Conservation (phyloP, 2,329 filamentous ascomycete species). For the Exophiala alcalophila region DNA sequence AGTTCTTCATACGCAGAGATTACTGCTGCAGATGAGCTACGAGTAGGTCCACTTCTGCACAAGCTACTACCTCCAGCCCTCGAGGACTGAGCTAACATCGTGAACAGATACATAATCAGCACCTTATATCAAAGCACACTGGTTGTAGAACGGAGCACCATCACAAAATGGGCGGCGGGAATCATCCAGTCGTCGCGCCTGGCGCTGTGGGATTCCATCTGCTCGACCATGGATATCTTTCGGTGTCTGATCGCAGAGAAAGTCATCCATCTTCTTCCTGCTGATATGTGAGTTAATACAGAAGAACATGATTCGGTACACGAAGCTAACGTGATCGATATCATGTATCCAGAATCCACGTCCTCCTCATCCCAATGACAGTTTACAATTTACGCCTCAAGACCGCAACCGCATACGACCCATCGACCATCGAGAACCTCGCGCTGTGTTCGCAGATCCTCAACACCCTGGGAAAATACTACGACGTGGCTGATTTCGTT, state of each 20-base stretch:
- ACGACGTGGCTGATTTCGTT: neutral
- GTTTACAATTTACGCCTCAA: neutral
- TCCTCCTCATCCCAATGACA: neutral
- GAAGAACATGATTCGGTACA: too few species aligned
- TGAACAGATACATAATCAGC: too few species aligned
- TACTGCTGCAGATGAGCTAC: neutral
- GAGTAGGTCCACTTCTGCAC: neutral
- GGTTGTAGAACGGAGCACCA: slow-evolving; percentile 1
- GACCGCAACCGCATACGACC: neutral
- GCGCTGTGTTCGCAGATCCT: neutral
- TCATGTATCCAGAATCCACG: neutral
- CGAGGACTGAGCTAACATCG: slow-evolving; percentile 2
- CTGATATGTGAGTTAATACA: too few species aligned
- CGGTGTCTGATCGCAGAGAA: neutral
- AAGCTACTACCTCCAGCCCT: neutral
- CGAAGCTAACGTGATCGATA: neutral
- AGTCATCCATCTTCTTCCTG: neutral
- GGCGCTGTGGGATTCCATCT: slow-evolving; percentile 1
- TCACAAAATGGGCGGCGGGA: slow-evolving; percentile 2
- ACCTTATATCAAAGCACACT: slow-evolving; percentile 5
- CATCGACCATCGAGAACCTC: neutral
- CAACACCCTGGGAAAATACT: neutral
- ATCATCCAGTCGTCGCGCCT: slow-evolving; percentile 1
- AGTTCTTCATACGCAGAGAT: slow-evolving; percentile 4
- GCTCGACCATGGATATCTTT: neutral